These are phyloP conservation scores for Blumeria graminis DNA, from an alignment of 2,329 filamentous ascomycete species.

Conservation along the genomic window DNA sequence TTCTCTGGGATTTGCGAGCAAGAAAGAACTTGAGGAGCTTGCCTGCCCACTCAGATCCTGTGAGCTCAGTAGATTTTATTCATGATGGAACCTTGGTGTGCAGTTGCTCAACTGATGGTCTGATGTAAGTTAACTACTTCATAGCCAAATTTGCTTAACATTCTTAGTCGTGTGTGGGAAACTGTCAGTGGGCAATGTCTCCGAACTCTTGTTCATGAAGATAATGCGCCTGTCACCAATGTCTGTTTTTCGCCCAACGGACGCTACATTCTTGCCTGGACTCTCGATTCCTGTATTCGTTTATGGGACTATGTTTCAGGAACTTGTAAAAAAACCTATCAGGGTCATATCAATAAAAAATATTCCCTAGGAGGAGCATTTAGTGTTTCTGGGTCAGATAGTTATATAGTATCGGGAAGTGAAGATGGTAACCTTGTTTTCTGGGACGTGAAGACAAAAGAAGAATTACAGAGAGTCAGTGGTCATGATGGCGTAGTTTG, in stretches of 20 bases:
- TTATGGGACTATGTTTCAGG: slow-evolving; percentile 91
- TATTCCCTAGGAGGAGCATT: slow-evolving; percentile 76
- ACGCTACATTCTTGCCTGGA: slow-evolving; percentile 76
- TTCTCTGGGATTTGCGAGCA: slow-evolving; percentile 84
- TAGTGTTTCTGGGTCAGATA: slow-evolving; percentile 32
- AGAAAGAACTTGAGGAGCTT: slow-evolving; percentile 72
- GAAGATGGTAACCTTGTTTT: slow-evolving; percentile 69
- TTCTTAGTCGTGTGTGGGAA: slow-evolving; percentile 67
- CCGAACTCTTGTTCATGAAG: slow-evolving; percentile 84
- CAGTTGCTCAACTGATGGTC: slow-evolving; percentile 72
- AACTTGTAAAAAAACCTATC: slow-evolving; percentile 86
- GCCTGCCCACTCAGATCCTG: slow-evolving; percentile 85
- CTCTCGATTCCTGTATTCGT: slow-evolving; percentile 68
- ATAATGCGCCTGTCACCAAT: slow-evolving; percentile 70
- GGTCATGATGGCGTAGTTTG: slow-evolving; percentile 35
- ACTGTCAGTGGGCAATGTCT: slow-evolving; percentile 86
- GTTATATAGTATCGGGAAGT: slow-evolving; percentile 59
- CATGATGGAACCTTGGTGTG: slow-evolving; percentile 78
- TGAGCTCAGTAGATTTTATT: slow-evolving; percentile 81
- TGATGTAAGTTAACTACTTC: slow-evolving; percentile 34
- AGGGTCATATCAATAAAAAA: slow-evolving; percentile 65
- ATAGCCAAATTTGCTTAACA: slow-evolving; percentile 1
- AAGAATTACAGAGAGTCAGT: slow-evolving; percentile 43
- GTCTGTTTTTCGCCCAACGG: slow-evolving; percentile 91
- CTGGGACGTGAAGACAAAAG: slow-evolving; percentile 80